Evolutionary conservation across 1,284 basidiomycete genomes (phyloP).

Genomic region (Sporisorium reilianum): DNA sequence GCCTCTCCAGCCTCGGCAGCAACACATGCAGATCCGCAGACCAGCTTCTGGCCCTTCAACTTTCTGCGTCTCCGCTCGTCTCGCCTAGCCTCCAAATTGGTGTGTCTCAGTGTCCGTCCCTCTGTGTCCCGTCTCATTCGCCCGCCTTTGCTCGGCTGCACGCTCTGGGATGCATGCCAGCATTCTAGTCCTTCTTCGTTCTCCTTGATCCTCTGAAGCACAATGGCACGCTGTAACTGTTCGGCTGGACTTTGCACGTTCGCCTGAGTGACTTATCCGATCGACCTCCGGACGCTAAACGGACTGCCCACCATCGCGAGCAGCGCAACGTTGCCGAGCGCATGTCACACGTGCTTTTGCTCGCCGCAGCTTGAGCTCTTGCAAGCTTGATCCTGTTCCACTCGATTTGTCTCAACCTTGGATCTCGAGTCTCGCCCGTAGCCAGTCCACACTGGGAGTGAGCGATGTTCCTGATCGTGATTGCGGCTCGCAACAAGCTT

Average conservation of each 20-base stretch:
- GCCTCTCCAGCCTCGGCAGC: not conserved
- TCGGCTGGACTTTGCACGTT: too few species aligned
- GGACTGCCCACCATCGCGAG: not conserved
- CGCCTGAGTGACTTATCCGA: too few species aligned
- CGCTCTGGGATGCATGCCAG: not conserved
- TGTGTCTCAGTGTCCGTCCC: conserved; percentile 6
- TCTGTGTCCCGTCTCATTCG: not conserved
- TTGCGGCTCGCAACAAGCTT: too few species aligned
- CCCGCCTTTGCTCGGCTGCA: not conserved
- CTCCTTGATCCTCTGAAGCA: too few species aligned
- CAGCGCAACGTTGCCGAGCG: not conserved
- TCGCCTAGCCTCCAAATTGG: conserved; percentile 10
- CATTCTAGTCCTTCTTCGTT: not conserved
- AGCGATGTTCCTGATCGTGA: not conserved
- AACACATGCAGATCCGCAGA: not conserved
- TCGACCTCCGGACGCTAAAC: not conserved
- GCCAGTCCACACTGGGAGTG: not conserved
- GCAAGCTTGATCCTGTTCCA: not conserved
- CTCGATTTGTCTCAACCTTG: not conserved
- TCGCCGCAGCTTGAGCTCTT: not conserved
- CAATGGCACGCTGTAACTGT: too few species aligned
- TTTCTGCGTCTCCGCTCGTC: not conserved
- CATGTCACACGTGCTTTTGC: not conserved
- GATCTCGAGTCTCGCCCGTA: not conserved
- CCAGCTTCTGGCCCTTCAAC: not conserved